phyloP scores from a whole-genome alignment of 257 asterid species.

The Jacaranda mimosifolia region DNA sequence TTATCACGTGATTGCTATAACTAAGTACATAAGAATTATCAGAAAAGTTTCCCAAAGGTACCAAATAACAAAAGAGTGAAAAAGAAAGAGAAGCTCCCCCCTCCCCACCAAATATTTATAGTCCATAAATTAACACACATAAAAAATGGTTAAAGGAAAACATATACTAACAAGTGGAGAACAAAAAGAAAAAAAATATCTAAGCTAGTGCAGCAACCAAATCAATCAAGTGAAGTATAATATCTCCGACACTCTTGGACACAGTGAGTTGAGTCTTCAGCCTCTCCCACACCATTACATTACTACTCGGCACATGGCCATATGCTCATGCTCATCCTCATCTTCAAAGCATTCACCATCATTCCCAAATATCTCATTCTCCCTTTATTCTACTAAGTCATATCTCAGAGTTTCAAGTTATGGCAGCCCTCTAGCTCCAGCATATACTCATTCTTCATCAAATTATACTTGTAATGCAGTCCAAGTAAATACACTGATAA shows the following conservation, averaged over 20 bases:
- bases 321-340: slow-evolving; percentile 40
- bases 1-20: too few species aligned
- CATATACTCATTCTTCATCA: slow-evolving; percentile 23
- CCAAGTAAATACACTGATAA: slow-evolving; percentile 42
- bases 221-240: slow-evolving; percentile 20
- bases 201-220: slow-evolving; percentile 5
- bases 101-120: too few species aligned
- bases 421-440: not conserved
- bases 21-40: too few species aligned
- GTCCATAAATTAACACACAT: too few species aligned
- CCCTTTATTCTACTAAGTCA: slow-evolving; percentile 32
- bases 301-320: slow-evolving; percentile 43
- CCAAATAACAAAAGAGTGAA: too few species aligned
- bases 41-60: too few species aligned
- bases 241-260: slow-evolving; percentile 42
- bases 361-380: slow-evolving; percentile 29
- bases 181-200: slow-evolving; percentile 30
- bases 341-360: slow-evolving; percentile 47
- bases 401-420: slow-evolving; percentile 35
- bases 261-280: slow-evolving; percentile 25
- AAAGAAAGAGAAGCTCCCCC: too few species aligned
- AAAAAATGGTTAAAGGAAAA: not conserved
- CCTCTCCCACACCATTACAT: slow-evolving; percentile 34
- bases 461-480: slow-evolving; percentile 29
- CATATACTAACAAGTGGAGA: not conserved